Base-by-base conservation (phyloP, 148 eudicot species). In the Fallopia convolvulus region DNA sequence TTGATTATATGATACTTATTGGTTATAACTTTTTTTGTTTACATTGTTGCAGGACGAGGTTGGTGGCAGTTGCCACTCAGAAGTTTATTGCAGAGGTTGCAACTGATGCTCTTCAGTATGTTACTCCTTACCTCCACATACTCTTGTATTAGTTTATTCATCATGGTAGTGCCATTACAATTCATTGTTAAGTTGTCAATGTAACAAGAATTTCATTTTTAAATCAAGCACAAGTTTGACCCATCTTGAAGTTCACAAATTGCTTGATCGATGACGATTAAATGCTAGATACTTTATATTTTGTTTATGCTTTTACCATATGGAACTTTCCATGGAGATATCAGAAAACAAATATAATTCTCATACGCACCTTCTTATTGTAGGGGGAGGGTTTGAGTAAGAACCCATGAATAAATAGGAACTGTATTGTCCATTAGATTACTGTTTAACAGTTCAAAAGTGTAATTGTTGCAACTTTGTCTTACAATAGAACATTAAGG, bases 11-110 rank as follows among this genome's bases (percentile, higher is more conserved):
- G 18, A 14, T 32, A 65, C 33, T 30, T 32, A 14, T 12, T 30
- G 71, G 41, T 5, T 65, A 66, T 66, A 66, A 33, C 10, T 1
- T 32, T 65, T 13, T 65, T 26, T 26, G 30, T 66, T 66, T 11
- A 3, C 71, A 10, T 33, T 63, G 48, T 79, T 70, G 50, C 89
- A 92, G 97, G 83, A 91, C 89, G 50, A 82, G 99, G 83, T 87
- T 94, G 73, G 97, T 94, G 30, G 89, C 97, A 65, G 99, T 94
- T 80, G 97, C 99, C 75, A 88, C 99, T 7, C 99, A 94, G 86
- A 94, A 94, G 80, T 94, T 94, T 41, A 84, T 94, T 66, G 82
- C 96, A 2, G 99, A 94, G 78, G 90, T 94, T 77, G 99, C 99
- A 12, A 84, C 90, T 70, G 99, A 94, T 79, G 89, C 99, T 60